Conservation (phyloP, 441 rosid genomes). For the Raphanus hybrid region DNA sequence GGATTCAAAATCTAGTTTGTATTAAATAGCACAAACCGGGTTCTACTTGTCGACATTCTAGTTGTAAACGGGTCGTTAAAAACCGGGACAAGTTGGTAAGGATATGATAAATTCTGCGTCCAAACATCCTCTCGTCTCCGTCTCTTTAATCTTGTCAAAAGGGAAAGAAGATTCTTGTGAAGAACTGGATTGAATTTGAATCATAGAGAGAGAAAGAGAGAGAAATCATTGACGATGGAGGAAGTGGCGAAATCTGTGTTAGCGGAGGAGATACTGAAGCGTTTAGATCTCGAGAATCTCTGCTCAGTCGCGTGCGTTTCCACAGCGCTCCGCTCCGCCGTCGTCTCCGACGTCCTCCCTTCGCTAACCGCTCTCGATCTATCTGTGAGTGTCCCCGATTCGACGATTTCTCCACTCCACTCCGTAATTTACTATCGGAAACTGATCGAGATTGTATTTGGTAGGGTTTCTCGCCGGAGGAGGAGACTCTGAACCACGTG, state of each 20-base stretch:
- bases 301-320: constrained; percentile 59
- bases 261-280: constrained; percentile 50
- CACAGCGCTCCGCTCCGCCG: constrained; percentile 52
- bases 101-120: constrained; percentile 8
- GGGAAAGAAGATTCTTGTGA: background rate
- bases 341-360: constrained; percentile 49
- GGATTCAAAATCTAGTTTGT: too few species aligned
- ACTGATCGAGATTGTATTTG: constrained; percentile 8
- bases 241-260: constrained; percentile 41
- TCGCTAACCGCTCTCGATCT: constrained; percentile 50
- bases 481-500: constrained; percentile 44
- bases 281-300: constrained; percentile 56
- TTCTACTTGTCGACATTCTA: background rate
- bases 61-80: background rate
- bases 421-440: background rate
- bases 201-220: background rate
- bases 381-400: constrained; percentile 39
- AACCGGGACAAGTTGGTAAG: constrained; percentile 11
- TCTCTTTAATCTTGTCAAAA: constrained; percentile 16
- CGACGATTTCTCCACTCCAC: background rate
- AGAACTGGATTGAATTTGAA: background rate
- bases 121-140: constrained; percentile 21
- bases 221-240: constrained; percentile 32
- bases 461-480: constrained; percentile 59
- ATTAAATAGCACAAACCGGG: background rate